phyloP scores from a whole-genome alignment of 805 yeast species.

The Pachysolen tannophilus region DNA sequence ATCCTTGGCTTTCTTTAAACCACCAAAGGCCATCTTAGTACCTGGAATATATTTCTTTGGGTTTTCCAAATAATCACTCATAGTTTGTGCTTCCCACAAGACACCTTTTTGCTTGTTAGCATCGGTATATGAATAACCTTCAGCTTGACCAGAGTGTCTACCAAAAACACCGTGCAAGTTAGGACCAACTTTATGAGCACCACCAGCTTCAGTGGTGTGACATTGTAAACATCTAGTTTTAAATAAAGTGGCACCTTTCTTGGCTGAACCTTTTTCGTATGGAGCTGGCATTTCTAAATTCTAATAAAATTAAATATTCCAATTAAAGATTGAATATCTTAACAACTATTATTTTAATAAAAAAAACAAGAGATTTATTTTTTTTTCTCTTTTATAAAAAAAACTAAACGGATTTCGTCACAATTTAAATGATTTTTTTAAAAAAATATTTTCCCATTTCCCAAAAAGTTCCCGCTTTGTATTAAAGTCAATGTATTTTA shows the following conservation, averaged over 20 bases:
- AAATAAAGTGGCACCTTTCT: conserved; percentile 97
- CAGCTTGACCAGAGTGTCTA: conserved; percentile 87
- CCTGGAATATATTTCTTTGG: conserved; percentile 99
- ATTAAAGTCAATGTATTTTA: no score
- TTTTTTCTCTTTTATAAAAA: no score
- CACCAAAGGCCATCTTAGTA: conserved; percentile 99
- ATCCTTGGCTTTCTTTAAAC: conserved; percentile 98
- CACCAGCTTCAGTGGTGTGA: conserved; percentile 94
- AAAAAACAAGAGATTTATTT: no score
- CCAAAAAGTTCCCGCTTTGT: no score
- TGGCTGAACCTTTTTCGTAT: conserved; percentile 50
- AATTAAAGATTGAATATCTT: no score
- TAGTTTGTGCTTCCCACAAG: conserved; percentile 75
- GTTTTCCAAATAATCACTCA: conserved; percentile 95
- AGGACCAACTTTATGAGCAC: conserved; percentile 99
- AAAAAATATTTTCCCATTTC: no score
- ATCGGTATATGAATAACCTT: conserved; percentile 93
- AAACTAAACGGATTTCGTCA: no score
- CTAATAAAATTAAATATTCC: conserved; percentile 1
- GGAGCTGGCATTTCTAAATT: conserved; percentile 29
- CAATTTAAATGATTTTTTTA: no score
- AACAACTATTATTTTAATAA: no score
- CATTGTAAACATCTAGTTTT: conserved; percentile 99
- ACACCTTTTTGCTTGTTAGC: conserved; percentile 98
- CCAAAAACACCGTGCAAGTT: conserved; percentile 93